A percentile compares a stretch with the other conserved stretches of the same genome.
phyloP scores from a whole-genome alignment of 2,329 filamentous ascomycete species.

The Aspergillus hiratsukae region DNA sequence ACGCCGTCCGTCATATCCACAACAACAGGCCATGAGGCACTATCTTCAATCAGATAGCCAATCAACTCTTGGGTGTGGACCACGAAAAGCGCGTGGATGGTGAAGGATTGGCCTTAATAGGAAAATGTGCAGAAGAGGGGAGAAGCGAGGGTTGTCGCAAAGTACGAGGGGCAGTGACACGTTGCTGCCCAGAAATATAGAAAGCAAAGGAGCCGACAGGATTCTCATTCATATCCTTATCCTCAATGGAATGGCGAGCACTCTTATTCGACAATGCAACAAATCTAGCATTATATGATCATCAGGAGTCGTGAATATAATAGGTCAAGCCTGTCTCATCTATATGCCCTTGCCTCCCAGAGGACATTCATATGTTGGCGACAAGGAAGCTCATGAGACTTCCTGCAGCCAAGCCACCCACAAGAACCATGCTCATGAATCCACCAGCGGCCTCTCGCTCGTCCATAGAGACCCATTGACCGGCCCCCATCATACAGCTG shows the following conservation, averaged over 20 bases:
- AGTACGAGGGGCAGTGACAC: not conserved
- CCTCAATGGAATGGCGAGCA: not conserved
- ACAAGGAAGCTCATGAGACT: constrained; percentile 83
- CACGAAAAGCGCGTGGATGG: not conserved
- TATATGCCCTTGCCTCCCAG: not conserved
- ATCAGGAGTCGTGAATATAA: not conserved
- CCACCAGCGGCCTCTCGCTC: constrained; percentile 86
- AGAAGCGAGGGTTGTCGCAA: not conserved
- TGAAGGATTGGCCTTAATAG: not conserved
- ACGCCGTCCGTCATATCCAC: not conserved
- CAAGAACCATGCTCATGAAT: constrained; percentile 91
- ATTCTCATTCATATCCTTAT: not conserved
- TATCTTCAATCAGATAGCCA: not conserved
- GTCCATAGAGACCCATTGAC: constrained; percentile 71
- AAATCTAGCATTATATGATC: not conserved
- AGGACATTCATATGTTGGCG: constrained; percentile 34
- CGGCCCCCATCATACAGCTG: constrained; percentile 86
- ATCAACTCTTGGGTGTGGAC: not conserved
- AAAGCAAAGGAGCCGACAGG: not conserved
- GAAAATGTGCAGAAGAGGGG: not conserved
- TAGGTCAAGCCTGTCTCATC: not conserved
- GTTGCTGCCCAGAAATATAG: not conserved
- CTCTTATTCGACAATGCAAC: not conserved
- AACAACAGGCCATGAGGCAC: not conserved
- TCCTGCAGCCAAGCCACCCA: constrained; percentile 75